phyloP scores from a whole-genome alignment of 2,329 filamentous ascomycete species.

The Ceratocystis huliohia region DNA sequence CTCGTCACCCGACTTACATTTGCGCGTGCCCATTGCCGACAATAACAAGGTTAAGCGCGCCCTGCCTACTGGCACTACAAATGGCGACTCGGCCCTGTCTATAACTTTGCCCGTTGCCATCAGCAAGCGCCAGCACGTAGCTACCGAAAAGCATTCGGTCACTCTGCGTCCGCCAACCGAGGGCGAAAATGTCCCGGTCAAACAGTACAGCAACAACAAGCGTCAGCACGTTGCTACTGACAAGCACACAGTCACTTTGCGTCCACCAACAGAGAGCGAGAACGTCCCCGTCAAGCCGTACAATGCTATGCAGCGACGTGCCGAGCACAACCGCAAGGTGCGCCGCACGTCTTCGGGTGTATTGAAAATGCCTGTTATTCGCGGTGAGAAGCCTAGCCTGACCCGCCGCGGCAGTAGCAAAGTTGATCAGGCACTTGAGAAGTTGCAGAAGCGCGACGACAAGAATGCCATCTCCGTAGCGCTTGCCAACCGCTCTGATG shows the following conservation, averaged over 20 bases:
- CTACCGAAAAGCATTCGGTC: constrained; percentile 10
- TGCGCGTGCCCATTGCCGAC: constrained; percentile 12
- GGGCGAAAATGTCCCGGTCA: background rate
- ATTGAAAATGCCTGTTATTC: constrained; percentile 27
- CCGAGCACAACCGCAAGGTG: constrained; percentile 12
- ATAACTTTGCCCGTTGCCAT: constrained; percentile 18
- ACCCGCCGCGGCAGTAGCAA: constrained; percentile 27
- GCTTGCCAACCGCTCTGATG: constrained; percentile 39
- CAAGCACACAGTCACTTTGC: constrained; percentile 15
- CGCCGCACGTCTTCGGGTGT: constrained; percentile 21
- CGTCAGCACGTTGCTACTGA: background rate
- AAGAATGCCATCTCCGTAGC: constrained; percentile 31
- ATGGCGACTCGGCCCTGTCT: constrained; percentile 12
- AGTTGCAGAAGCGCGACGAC: constrained; percentile 14
- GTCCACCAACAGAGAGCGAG: constrained; percentile 17
- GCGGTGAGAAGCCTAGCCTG: constrained; percentile 27
- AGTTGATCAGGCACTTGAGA: constrained; percentile 15
- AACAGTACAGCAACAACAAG: constrained; percentile 1
- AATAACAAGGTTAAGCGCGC: background rate
- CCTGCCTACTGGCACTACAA: constrained; percentile 12
- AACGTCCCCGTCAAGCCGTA: constrained; percentile 16
- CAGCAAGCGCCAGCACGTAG: constrained; percentile 12
- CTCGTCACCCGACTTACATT: constrained; percentile 8
- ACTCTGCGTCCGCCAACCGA: constrained; percentile 12
- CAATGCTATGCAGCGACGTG: constrained; percentile 2